Conservation (phyloP, 805 yeast species). For the Sporopachydermia quercuum region DNA sequence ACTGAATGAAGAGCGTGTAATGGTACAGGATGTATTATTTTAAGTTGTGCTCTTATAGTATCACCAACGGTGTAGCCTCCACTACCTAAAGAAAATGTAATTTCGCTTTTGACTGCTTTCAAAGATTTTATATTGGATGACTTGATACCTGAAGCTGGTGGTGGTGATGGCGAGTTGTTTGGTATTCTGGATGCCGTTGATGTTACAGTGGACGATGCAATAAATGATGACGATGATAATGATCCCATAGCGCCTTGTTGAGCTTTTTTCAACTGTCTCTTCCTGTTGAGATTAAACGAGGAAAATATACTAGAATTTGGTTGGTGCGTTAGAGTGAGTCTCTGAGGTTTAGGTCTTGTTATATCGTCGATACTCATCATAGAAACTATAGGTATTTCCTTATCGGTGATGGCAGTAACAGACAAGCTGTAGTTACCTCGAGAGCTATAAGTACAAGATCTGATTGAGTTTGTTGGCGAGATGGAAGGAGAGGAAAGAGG, state of each 20-base stretch:
- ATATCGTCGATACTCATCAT: not conserved
- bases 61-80: conserved; percentile 1
- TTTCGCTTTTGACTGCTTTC: not conserved
- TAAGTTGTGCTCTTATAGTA: not conserved
- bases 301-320: not conserved
- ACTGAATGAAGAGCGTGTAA: not conserved
- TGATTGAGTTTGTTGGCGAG: no score
- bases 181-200: not conserved
- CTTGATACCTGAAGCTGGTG: no score
- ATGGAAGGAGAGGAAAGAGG: no score
- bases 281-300: not conserved
- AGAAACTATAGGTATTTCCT: not conserved
- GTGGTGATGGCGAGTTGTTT: not conserved
- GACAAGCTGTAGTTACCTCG: not conserved
- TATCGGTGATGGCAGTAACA: conserved; percentile 1
- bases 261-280: not conserved
- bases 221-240: no score
- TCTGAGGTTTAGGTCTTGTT: not conserved
- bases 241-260: no score
- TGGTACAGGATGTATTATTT: not conserved
- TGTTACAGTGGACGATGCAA: no score
- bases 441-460: not conserved
- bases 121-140: no score
- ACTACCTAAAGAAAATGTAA: not conserved
- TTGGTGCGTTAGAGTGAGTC: not conserved